A percentile compares a stretch with the other conserved stretches of the same genome.
Conservation (phyloP, 2,329 filamentous ascomycete genomes). For the Endothia cerciana region DNA sequence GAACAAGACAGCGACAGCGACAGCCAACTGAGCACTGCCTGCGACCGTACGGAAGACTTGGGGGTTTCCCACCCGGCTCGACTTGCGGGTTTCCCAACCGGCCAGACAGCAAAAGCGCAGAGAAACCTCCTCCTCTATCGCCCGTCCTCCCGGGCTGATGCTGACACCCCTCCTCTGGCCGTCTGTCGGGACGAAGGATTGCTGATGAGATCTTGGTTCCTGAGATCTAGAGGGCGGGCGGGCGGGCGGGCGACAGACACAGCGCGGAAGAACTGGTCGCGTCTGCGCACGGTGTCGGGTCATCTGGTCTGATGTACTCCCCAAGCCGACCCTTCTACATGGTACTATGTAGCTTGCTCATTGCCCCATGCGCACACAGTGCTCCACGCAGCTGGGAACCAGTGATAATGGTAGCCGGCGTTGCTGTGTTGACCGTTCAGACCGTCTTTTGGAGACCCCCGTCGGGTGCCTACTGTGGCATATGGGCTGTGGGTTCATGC, state of each 20-base stretch:
- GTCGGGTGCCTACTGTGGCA: neutral
- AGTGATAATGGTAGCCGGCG: conserved; percentile 11
- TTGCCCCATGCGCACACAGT: conserved; percentile 18
- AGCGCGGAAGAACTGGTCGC: conserved; percentile 16
- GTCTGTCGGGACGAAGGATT: conserved; percentile 6
- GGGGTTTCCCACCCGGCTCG: conserved; percentile 1
- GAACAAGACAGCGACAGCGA: conserved; percentile 11
- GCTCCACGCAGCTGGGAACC: neutral
- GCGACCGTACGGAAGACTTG: conserved; percentile 12
- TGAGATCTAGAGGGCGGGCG: conserved; percentile 25
- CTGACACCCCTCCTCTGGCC: conserved; percentile 1
- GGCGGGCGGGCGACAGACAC: conserved; percentile 18
- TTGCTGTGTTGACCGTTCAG: conserved; percentile 28
- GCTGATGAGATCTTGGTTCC: conserved; percentile 16
- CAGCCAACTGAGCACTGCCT: conserved; percentile 2
- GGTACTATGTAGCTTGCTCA: neutral
- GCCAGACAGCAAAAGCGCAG: neutral
- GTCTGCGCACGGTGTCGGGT: conserved; percentile 15
- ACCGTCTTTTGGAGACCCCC: conserved; percentile 28
- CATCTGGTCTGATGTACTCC: conserved; percentile 7
- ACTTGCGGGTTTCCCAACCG: conserved; percentile 1
- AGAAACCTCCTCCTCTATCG: neutral
- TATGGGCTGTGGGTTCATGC: conserved; percentile 12
- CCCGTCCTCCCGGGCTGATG: neutral
- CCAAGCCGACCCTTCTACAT: neutral